phyloP scores from a whole-genome alignment of 768 basidiomycete genomes.

The Panaeolus papilionaceus region DNA sequence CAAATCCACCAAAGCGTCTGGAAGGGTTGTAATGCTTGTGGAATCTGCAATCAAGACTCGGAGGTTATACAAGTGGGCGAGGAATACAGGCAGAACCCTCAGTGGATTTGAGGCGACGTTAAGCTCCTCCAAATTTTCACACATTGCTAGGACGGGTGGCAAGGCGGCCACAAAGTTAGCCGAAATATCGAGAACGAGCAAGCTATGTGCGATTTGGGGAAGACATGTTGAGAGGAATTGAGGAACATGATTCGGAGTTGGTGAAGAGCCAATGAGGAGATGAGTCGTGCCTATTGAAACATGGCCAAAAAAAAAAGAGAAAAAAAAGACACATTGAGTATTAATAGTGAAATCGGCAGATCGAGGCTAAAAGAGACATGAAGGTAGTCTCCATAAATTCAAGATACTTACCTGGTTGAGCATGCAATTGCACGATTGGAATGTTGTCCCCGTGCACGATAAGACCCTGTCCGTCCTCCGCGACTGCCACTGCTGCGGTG shows the following conservation, averaged over 20 bases:
- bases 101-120: conserved; percentile 93
- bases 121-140: conserved; percentile 87
- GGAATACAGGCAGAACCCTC: conserved; percentile 89
- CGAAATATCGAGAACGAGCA: conserved; percentile 94
- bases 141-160: conserved; percentile 83
- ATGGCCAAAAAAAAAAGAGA: conserved; percentile 16
- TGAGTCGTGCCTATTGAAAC: conserved; percentile 83
- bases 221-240: conserved; percentile 72
- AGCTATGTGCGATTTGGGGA: conserved; percentile 74
- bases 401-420: conserved; percentile 69
- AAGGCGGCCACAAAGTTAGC: conserved; percentile 85
- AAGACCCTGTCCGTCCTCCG: conserved; percentile 84
- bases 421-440: conserved; percentile 65
- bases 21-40: conserved; percentile 81
- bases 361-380: background rate
- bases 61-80: conserved; percentile 76
- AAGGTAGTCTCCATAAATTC: background rate
- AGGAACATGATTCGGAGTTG: conserved; percentile 79
- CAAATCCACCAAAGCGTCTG: conserved; percentile 74
- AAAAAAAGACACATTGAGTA: conserved; percentile 11
- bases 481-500: conserved; percentile 78
- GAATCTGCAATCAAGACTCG: conserved; percentile 93
- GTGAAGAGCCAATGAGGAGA: conserved; percentile 84
- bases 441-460: conserved; percentile 76
- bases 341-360: background rate